Percentiles rank a stretch among this genome's conserved stretches.
phyloP scores from a whole-genome alignment of 306 rosid species.

The Vicia faba region DNA sequence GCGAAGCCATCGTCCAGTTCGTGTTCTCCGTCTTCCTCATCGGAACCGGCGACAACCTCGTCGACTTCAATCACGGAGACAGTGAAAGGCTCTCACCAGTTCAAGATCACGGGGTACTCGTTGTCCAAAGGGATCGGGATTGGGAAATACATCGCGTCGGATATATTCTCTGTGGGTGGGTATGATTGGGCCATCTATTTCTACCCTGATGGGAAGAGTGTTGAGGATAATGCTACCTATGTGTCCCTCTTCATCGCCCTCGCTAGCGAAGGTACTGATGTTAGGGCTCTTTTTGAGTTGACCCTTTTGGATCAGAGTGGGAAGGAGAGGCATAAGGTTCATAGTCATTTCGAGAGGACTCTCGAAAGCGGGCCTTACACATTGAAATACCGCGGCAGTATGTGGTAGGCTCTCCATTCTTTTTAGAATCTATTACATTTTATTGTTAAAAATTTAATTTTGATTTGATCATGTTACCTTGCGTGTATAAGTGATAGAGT shows the following conservation, averaged over 20 bases:
- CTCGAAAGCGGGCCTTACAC: constrained; percentile 89
- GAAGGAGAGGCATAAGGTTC: constrained; percentile 86
- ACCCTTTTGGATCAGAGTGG: constrained; percentile 96
- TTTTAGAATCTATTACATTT: not conserved
- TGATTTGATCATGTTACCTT: not conserved
- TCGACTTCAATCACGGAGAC: constrained; percentile 81
- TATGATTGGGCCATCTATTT: constrained; percentile 91
- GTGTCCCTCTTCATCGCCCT: constrained; percentile 89
- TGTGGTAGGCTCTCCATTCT: constrained; percentile 61
- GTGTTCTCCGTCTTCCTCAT: constrained; percentile 41
- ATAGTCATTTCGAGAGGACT: constrained; percentile 86
- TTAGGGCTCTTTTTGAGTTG: constrained; percentile 81
- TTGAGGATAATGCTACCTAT: constrained; percentile 77
- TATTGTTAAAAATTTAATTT: not conserved
- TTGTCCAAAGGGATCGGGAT: constrained; percentile 79
- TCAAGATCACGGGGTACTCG: constrained; percentile 78
- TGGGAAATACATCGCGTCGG: constrained; percentile 77
- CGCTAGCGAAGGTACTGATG: constrained; percentile 88
- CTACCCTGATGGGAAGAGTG: constrained; percentile 88
- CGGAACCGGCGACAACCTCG: constrained; percentile 59
- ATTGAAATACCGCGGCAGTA: constrained; percentile 88
- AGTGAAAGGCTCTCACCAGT: constrained; percentile 73
- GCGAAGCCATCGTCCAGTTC: constrained; percentile 56
- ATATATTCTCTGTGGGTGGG: constrained; percentile 78
- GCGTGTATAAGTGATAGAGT: not conserved